Conservation (phyloP, 2,329 filamentous ascomycete species). For the Microcyclospora tardicrescens region DNA sequence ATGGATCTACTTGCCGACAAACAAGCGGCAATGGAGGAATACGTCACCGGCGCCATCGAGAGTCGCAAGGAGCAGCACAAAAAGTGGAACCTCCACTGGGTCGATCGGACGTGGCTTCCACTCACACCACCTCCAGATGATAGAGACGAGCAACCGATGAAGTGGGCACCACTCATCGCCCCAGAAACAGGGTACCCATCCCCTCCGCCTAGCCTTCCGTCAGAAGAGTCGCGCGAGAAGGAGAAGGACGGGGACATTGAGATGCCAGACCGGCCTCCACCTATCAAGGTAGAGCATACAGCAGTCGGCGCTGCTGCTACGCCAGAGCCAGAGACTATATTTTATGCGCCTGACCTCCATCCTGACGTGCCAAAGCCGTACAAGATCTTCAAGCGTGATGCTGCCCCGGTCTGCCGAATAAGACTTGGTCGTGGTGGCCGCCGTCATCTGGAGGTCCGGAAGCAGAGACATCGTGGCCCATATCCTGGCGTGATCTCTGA, state of each 20-base stretch:
- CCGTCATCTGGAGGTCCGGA: conserved; percentile 62
- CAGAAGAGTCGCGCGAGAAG: conserved; percentile 24
- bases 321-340: conserved; percentile 13
- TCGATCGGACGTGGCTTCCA: conserved; percentile 76
- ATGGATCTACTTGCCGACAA: conserved; percentile 65
- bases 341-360: conserved; percentile 11
- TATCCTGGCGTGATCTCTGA: conserved; percentile 46
- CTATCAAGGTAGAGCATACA: not conserved
- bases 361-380: conserved; percentile 6
- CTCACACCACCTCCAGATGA: conserved; percentile 63
- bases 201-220: conserved; percentile 34
- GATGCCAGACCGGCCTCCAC: conserved; percentile 16
- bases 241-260: conserved; percentile 27
- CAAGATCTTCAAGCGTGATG: conserved; percentile 5
- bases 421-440: conserved; percentile 75
- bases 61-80: conserved; percentile 77
- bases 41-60: conserved; percentile 70
- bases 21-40: conserved; percentile 66
- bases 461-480: conserved; percentile 12
- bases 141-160: conserved; percentile 11
- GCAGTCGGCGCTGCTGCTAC: conserved; percentile 10
- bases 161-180: conserved; percentile 16
- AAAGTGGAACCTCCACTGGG: conserved; percentile 80
- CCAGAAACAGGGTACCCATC: conserved; percentile 26
- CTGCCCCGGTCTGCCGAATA: conserved; percentile 58